Evolutionary conservation across 2,329 filamentous ascomycete genomes (phyloP).

Genomic region (Atkinsonella texensis): DNA sequence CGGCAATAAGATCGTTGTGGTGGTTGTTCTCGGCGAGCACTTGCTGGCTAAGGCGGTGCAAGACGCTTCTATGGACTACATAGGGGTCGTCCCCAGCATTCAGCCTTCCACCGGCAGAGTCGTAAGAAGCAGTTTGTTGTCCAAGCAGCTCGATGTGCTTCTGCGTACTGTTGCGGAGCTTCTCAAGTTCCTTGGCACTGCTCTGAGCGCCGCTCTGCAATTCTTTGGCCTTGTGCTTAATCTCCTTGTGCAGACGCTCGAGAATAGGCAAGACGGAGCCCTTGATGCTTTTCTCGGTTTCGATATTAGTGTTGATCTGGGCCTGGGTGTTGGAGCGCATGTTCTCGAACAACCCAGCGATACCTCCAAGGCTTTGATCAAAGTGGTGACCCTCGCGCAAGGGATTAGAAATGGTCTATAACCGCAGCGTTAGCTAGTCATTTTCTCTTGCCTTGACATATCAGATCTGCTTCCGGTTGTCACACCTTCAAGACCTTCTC

Average conservation of each 20-base stretch:
- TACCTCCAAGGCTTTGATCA: conserved; percentile 74
- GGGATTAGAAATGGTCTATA: conserved; percentile 71
- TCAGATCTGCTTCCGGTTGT: background rate
- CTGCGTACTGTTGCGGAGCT: conserved; percentile 73
- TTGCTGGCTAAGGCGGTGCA: conserved; percentile 80
- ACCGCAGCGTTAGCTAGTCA: background rate
- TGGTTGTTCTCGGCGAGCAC: conserved; percentile 94
- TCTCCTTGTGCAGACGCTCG: conserved; percentile 84
- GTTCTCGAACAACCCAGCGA: conserved; percentile 88
- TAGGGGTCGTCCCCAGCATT: conserved; percentile 75
- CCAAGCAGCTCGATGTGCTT: conserved; percentile 93
- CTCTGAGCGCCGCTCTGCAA: conserved; percentile 70
- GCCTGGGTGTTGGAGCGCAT: conserved; percentile 86
- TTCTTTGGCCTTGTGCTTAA: conserved; percentile 94
- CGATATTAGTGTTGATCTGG: conserved; percentile 75
- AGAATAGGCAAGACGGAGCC: conserved; percentile 76
- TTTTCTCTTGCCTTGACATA: background rate
- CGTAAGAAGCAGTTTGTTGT: conserved; percentile 69
- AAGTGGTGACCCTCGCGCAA: conserved; percentile 89
- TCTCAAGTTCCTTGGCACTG: conserved; percentile 81
- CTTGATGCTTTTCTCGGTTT: conserved; percentile 86
- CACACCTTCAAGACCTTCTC: conserved; percentile 77
- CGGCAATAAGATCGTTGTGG: conserved; percentile 75
- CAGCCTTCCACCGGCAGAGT: conserved; percentile 61
- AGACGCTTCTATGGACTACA: conserved; percentile 66